Evolutionary conservation across 257 asterid species (phyloP).

Genomic region (Paraleonurus japonicus): DNA sequence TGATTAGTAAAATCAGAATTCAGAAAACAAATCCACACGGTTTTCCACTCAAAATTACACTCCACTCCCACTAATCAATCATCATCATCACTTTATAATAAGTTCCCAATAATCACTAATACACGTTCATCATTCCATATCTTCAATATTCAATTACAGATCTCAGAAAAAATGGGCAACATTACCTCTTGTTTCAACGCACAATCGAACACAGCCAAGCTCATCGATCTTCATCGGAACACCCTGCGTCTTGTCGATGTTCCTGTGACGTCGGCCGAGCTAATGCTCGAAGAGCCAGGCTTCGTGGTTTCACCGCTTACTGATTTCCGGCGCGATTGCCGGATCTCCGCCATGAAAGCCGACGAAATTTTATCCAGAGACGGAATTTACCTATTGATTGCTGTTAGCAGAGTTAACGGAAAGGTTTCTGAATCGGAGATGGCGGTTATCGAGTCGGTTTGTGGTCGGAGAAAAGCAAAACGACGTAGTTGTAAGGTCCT

Average conservation of each 20-base stretch:
- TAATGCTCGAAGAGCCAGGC: slow-evolving; percentile 47
- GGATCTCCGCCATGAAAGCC: slow-evolving; percentile 42
- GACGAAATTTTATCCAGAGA: slow-evolving; percentile 34
- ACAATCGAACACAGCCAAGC: slow-evolving; percentile 29
- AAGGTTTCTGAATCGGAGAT: slow-evolving; percentile 40
- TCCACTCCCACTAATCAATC: no score
- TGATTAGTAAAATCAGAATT: no score
- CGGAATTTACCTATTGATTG: slow-evolving; percentile 33
- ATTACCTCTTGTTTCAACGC: slow-evolving; percentile 27
- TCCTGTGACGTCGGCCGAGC: slow-evolving; percentile 42
- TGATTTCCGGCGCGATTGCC: slow-evolving; percentile 6
- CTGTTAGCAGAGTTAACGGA: slow-evolving; percentile 30
- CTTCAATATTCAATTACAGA: no score
- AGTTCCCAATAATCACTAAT: no score
- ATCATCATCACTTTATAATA: no score
- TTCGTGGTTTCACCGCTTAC: slow-evolving; percentile 25
- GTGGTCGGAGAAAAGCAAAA: slow-evolving; percentile 20
- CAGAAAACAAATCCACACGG: no score
- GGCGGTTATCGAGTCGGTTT: slow-evolving; percentile 25
- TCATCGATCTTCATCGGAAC: slow-evolving; percentile 36
- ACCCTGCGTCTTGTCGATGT: slow-evolving; percentile 18
- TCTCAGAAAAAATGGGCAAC: no score
- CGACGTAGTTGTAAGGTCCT: slow-evolving; percentile 39
- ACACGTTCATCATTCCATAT: neutral
- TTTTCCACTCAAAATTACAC: no score